A percentile compares a stretch with the other conserved stretches of the same genome.
Conservation (phyloP, 106 monocot species). For the Hemerocallis citrina region DNA sequence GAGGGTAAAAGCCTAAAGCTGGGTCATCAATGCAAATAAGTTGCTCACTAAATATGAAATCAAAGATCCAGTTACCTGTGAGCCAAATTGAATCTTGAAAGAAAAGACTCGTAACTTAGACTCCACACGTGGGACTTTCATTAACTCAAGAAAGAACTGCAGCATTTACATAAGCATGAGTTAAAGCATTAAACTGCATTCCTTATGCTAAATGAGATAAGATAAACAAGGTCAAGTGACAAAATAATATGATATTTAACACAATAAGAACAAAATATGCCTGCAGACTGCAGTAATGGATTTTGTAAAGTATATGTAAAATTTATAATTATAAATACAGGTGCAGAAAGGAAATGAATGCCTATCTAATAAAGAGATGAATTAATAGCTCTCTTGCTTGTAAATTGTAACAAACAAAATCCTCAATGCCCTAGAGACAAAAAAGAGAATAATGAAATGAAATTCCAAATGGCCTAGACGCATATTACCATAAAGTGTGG, state of each 20-base stretch:
- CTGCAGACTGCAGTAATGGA: no score
- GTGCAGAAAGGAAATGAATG: no score
- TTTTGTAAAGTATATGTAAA: not conserved
- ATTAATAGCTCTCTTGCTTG: no score
- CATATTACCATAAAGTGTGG: no score
- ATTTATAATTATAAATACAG: no score
- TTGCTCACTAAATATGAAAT: conserved; percentile 1
- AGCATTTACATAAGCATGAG: conserved; percentile 9
- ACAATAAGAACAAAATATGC: not conserved
- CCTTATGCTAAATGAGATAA: not conserved
- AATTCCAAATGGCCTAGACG: no score
- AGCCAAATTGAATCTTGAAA: conserved; percentile 57
- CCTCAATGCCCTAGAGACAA: no score
- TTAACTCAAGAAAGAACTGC: conserved; percentile 68
- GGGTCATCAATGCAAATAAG: conserved; percentile 2
- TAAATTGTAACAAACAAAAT: no score
- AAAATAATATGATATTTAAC: not conserved
- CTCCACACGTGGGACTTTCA: conserved; percentile 65
- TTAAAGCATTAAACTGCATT: not conserved
- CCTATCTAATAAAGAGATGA: no score
- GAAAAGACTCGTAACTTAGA: conserved; percentile 54
- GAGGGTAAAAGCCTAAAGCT: conserved; percentile 8
- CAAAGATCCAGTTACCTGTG: conserved; percentile 29
- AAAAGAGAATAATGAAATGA: no score
- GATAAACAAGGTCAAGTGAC: not conserved